Base-by-base conservation (phyloP, 306 rosid genomes). In the Lathyrus aphaca region DNA sequence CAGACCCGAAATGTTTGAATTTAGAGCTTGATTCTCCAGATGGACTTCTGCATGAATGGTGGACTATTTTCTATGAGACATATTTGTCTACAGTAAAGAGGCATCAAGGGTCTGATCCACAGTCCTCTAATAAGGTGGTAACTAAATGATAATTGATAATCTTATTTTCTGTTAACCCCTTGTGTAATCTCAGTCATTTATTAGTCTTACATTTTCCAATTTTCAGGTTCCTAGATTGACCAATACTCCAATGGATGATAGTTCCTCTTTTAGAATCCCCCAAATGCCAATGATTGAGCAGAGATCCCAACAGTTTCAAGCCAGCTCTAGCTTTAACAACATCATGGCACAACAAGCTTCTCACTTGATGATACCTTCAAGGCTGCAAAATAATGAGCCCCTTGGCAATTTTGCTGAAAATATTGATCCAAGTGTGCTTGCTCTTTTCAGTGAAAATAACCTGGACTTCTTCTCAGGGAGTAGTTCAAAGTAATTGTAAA, bases 1-100 rank as follows among this genome's bases (percentile, higher is more conserved):
- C n/a, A n/a, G n/a, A n/a, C n/a, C n/a, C n/a, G n/a, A n/a, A n/a
- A n/a, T n/a, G n/a, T n/a, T n/a, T n/a, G n/a, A n/a, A n/a, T n/a
- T n/a, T n/a, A n/a, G n/a, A n/a, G n/a, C 15, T 74, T 79, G 78
- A 79, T 29, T 68, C 81, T 59, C 60, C 71, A 0, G 81, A 79
- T 1, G 90, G 90, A 27, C 75, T 86, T 73, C 56, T 86, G 19
- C 59, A 70, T 44, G 92, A 86, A 38, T 89, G 92, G 96, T 89
- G 90, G 90, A 74, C 82, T 35, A 1, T 75, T 38, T 83, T 89
- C 80, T 81, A 29, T 40, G 84, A 77, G 1, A 10, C 44, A 12
- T 79, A 18, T 66, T 3, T 9, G 48, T 12, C 71, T 3, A 57
- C 57, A 50, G 48, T 49, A 40, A 10, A 23, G 21, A 48, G 44